phyloP scores from a whole-genome alignment of 2,329 filamentous ascomycete species.

The Colletotrichum agaves region DNA sequence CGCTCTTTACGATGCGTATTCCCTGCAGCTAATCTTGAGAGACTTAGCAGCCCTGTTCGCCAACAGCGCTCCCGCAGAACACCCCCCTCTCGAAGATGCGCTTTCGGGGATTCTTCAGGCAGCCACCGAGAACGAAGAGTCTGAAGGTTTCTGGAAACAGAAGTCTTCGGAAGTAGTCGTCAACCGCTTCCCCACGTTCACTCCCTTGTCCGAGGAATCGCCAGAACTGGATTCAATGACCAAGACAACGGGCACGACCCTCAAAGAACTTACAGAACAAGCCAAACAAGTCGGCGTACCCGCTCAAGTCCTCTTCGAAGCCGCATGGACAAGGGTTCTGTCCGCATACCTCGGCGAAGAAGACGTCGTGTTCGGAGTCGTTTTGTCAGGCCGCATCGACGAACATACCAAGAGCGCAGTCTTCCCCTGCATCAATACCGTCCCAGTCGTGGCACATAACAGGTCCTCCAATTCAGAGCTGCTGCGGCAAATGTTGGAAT shows the following conservation, averaged over 20 bases:
- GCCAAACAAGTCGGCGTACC: slow-evolving; percentile 73
- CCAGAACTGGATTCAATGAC: background rate
- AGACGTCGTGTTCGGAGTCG: slow-evolving; percentile 80
- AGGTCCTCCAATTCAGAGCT: slow-evolving; percentile 64
- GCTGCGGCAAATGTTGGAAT: slow-evolving; percentile 70
- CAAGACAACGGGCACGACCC: slow-evolving; percentile 42
- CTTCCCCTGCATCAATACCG: slow-evolving; percentile 85
- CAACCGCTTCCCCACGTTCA: slow-evolving; percentile 81
- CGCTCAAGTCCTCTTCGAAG: slow-evolving; percentile 79
- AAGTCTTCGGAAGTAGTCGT: slow-evolving; percentile 64
- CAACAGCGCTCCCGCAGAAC: slow-evolving; percentile 28
- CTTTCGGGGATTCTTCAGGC: slow-evolving; percentile 56
- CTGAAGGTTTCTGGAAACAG: slow-evolving; percentile 71
- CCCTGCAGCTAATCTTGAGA: slow-evolving; percentile 72
- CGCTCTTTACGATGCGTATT: slow-evolving; percentile 86
- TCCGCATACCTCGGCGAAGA: slow-evolving; percentile 80
- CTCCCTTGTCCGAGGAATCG: slow-evolving; percentile 63
- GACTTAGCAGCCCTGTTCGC: slow-evolving; percentile 59
- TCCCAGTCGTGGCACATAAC: slow-evolving; percentile 76
- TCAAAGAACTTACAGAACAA: slow-evolving; percentile 61
- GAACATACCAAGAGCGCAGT: slow-evolving; percentile 67
- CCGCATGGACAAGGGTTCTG: slow-evolving; percentile 81
- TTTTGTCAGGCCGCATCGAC: slow-evolving; percentile 78
- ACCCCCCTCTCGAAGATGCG: slow-evolving; percentile 45
- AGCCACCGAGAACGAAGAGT: slow-evolving; percentile 42